Base-by-base conservation (phyloP, 2,329 filamentous ascomycete genomes). In the Sarocladiaceae sp. region DNA sequence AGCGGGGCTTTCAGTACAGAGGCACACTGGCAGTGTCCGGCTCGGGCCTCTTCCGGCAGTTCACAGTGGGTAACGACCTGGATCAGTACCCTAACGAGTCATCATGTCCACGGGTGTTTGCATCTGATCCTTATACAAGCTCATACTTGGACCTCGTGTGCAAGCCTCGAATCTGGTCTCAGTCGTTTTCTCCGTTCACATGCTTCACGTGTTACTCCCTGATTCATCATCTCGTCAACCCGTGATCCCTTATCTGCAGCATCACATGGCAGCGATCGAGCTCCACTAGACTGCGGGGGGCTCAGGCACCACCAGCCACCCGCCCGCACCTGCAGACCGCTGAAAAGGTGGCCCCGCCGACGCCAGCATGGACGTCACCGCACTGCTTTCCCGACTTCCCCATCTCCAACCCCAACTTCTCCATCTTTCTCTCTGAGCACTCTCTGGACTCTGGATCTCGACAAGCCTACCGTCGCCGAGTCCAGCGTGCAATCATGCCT, bases 261-360 rank as follows among this genome's bases (percentile, higher is more conserved):
- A 23, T 27, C 20, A 41, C 37, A 35, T 35, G 34, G 34, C 34
- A 13, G 34, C 15, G 10, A 6, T 7, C 19, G 5, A 15, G 13
- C 37, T 23, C 37, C 37, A 27, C 37, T 41, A 16, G 10, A 24
- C 37, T 29, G 37, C 23, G 37, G 37, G 37, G 37, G 15, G 37
- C n/a, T 41, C 37, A 41, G 37, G 37, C 37, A 41, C 37, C 37
- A 41, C 16, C 15, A 9, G 34, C 37, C 18, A 23, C 23, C 23
- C 10, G 4, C 37, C n/a, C n/a, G n/a, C 23, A 23, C 21, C 21
- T 29, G 9, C 37, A 18, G n/a, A n/a, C n/a, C n/a, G n/a, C n/a
- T n/a, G n/a, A n/a, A n/a, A n/a, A n/a, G n/a, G n/a, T n/a, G n/a
- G n/a, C n/a, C n/a, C 37, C 29, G 34, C 34, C 34, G 20, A 39